phyloP scores from a whole-genome alignment of 805 yeast genomes.

The Starmerella vaccinii region DNA sequence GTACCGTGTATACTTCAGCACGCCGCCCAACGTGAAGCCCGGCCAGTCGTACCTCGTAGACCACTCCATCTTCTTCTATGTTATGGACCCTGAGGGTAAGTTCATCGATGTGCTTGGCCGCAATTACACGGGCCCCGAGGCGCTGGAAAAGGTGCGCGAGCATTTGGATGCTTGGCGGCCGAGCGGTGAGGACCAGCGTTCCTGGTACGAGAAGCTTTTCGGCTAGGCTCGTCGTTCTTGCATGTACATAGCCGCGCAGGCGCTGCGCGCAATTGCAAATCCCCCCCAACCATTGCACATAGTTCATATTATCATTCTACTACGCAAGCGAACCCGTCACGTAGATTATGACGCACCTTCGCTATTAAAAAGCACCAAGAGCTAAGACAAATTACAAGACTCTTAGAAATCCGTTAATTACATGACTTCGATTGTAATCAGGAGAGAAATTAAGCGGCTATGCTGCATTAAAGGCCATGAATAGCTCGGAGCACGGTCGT shows the following conservation, averaged over 20 bases:
- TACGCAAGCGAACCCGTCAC: too few relatives aligned
- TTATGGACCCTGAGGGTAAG: slow-evolving; percentile 98
- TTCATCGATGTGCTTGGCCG: slow-evolving; percentile 92
- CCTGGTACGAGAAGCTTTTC: slow-evolving; percentile 19
- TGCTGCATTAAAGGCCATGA: too few relatives aligned
- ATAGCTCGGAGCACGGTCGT: background rate
- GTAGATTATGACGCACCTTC: too few relatives aligned
- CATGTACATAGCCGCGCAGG: background rate
- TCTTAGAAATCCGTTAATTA: too few relatives aligned
- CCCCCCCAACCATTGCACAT: too few relatives aligned
- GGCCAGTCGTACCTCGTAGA: slow-evolving; percentile 96
- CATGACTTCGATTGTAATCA: too few relatives aligned
- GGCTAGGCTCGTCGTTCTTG: background rate
- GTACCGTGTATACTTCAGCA: slow-evolving; percentile 92
- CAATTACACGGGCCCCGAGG: slow-evolving; percentile 70
- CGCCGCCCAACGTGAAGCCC: slow-evolving; percentile 86
- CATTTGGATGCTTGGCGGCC: slow-evolving; percentile 72
- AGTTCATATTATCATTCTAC: too few relatives aligned
- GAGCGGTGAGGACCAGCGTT: slow-evolving; percentile 14
- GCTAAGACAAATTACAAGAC: too few relatives aligned
- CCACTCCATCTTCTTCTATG: slow-evolving; percentile 91
- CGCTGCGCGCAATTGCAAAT: too few relatives aligned
- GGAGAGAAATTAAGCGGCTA: too few relatives aligned
- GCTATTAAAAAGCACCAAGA: too few relatives aligned
- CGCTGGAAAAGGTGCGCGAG: slow-evolving; percentile 62